Conservation (phyloP, 148 eudicot genomes). For the Nepenthes gracilis region DNA sequence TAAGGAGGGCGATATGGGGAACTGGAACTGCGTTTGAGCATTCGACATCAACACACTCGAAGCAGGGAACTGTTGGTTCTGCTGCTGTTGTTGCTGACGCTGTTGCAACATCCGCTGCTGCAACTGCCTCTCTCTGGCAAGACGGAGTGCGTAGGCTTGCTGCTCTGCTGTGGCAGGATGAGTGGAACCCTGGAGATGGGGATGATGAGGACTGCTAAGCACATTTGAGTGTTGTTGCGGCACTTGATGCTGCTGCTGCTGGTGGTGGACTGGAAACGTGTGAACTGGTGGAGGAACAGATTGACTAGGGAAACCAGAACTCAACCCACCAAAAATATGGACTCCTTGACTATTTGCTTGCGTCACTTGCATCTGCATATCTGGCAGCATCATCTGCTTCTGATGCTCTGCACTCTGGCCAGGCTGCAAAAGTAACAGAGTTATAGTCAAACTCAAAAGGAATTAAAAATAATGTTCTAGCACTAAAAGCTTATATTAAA, state of each 20-base stretch:
- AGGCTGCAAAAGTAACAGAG: constrained; percentile 20
- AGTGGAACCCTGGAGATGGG: constrained; percentile 48
- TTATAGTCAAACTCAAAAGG: neutral
- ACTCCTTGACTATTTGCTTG: constrained; percentile 45
- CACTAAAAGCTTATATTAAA: too few relatives aligned
- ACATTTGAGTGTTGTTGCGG: constrained; percentile 52
- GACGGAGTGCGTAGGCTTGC: constrained; percentile 47
- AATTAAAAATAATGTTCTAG: neutral
- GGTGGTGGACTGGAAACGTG: constrained; percentile 36
- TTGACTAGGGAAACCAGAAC: constrained; percentile 43
- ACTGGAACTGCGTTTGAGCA: constrained; percentile 41
- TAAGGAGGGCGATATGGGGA: constrained; percentile 41
- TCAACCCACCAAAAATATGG: constrained; percentile 33
- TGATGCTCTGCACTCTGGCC: constrained; percentile 62
- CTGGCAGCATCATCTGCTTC: constrained; percentile 48
- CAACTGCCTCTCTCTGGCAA: constrained; percentile 64
- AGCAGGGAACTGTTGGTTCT: constrained; percentile 36
- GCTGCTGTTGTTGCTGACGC: constrained; percentile 50
- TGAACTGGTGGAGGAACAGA: constrained; percentile 37
- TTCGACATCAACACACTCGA: constrained; percentile 44
- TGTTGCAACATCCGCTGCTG: constrained; percentile 20
- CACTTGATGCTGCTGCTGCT: constrained; percentile 44
- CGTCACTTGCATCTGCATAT: constrained; percentile 46
- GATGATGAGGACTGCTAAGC: constrained; percentile 37
- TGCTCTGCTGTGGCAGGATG: constrained; percentile 42